Evolutionary conservation across 108 stramenopile species (phyloP).

Genomic region (Chaetoceros muelleri): DNA sequence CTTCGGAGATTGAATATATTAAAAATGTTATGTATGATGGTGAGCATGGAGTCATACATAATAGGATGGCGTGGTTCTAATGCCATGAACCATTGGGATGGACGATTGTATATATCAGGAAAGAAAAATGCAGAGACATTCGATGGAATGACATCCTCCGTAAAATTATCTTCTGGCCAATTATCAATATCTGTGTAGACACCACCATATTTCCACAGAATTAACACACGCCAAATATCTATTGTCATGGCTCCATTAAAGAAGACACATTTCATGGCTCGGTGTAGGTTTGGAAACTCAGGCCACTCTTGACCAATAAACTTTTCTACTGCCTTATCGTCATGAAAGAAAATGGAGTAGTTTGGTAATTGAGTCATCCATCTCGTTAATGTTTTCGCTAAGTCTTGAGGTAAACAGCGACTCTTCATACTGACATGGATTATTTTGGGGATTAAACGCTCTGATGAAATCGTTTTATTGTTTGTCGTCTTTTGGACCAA

Average conservation of each 20-base stretch:
- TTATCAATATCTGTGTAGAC: slow-evolving; percentile 1
- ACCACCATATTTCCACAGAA: not conserved
- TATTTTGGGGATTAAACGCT: not conserved
- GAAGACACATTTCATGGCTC: not conserved
- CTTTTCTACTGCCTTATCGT: not conserved
- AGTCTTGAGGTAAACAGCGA: not conserved
- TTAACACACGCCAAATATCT: slow-evolving; percentile 1
- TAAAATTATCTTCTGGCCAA: not conserved
- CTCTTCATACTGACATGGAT: not conserved
- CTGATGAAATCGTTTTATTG: not conserved
- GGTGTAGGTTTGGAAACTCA: slow-evolving; percentile 1
- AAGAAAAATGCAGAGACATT: slow-evolving; percentile 10
- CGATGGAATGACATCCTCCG: not conserved
- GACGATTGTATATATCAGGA: slow-evolving; percentile 18
- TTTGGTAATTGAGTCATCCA: not conserved
- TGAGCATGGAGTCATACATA: slow-evolving; percentile 18
- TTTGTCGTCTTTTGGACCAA: not conserved
- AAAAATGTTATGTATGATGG: slow-evolving; percentile 20
- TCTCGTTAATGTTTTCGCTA: not conserved
- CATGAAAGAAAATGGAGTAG: slow-evolving; percentile 1
- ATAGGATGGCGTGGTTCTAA: slow-evolving; percentile 22
- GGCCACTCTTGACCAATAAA: not conserved
- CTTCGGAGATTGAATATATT: slow-evolving; percentile 12
- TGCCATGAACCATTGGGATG: slow-evolving; percentile 35
- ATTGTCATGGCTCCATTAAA: not conserved